Conservation (phyloP, 345 rosid genomes). For the Litchi chinensis region DNA sequence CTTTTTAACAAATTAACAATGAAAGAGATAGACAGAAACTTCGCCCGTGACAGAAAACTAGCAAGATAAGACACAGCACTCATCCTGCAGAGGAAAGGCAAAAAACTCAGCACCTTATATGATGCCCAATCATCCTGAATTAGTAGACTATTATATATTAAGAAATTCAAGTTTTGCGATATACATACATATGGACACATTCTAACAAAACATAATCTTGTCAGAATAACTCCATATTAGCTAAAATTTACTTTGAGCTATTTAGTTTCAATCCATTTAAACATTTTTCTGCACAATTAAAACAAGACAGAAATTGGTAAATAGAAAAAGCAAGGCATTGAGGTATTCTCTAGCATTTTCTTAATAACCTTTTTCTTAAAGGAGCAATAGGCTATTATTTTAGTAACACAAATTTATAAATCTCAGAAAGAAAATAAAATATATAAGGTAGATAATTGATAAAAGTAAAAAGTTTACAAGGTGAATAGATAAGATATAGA, state of each 20-base stretch:
- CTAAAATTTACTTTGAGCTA: neutral
- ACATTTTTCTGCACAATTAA: neutral
- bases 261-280: neutral
- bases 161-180: neutral
- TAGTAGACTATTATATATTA: neutral
- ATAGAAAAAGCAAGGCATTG: neutral
- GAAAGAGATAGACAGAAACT: constrained; percentile 57
- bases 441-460: neutral
- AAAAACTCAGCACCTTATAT: constrained; percentile 6
- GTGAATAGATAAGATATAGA: neutral
- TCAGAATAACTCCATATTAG: neutral
- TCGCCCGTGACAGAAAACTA: constrained; percentile 87
- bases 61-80: constrained; percentile 91
- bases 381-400: neutral
- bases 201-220: neutral
- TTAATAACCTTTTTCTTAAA: neutral
- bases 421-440: neutral
- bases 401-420: neutral
- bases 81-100: constrained; percentile 59
- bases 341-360: neutral
- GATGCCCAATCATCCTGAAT: neutral
- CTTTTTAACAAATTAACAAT: constrained; percentile 59
- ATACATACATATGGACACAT: neutral
- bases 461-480: neutral
- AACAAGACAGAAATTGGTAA: neutral